Conservation (phyloP, 2,329 filamentous ascomycete genomes). For the Penicillium decumbens region DNA sequence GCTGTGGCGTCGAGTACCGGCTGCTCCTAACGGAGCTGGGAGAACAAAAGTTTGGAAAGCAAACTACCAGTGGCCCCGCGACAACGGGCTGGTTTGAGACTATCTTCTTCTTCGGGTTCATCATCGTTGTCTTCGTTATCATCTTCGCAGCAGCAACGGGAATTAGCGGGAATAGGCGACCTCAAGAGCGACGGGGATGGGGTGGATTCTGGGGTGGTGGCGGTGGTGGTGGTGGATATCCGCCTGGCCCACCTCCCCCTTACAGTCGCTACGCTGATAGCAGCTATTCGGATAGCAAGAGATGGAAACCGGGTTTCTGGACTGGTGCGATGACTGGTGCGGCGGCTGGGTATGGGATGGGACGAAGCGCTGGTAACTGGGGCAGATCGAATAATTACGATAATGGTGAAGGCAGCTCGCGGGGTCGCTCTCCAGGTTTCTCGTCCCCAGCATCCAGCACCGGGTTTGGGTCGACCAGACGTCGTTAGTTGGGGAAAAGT, state of each 20-base stretch:
- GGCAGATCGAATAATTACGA: slow-evolving; percentile 19
- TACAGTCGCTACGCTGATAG: slow-evolving; percentile 32
- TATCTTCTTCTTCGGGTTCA: slow-evolving; percentile 34
- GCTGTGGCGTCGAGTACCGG: slow-evolving; percentile 87
- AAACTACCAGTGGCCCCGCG: slow-evolving; percentile 16
- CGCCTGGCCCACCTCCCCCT: slow-evolving; percentile 38
- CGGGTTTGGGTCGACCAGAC: slow-evolving; percentile 45
- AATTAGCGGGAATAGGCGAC: slow-evolving; percentile 20
- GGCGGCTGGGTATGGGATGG: slow-evolving; percentile 41
- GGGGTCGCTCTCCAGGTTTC: slow-evolving; percentile 30
- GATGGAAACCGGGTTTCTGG: slow-evolving; percentile 48
- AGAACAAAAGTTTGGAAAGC: slow-evolving; percentile 62
- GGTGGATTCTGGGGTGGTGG: slow-evolving; percentile 33
- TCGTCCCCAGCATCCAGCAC: slow-evolving; percentile 36
- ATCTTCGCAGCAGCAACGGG: slow-evolving; percentile 26
- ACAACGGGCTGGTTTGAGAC: slow-evolving; percentile 20
- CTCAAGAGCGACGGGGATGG: slow-evolving; percentile 19
- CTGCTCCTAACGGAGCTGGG: slow-evolving; percentile 73
- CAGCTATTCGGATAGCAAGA: slow-evolving; percentile 16
- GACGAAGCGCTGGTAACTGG: slow-evolving; percentile 25
- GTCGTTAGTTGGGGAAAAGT: slow-evolving; percentile 28
- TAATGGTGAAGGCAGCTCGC: slow-evolving; percentile 33
- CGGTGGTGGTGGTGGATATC: slow-evolving; percentile 25
- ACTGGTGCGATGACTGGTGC: slow-evolving; percentile 42
- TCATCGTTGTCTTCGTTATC: slow-evolving; percentile 26